Conservation (phyloP, 148 eudicot genomes). For the Pouteria glomerata region DNA sequence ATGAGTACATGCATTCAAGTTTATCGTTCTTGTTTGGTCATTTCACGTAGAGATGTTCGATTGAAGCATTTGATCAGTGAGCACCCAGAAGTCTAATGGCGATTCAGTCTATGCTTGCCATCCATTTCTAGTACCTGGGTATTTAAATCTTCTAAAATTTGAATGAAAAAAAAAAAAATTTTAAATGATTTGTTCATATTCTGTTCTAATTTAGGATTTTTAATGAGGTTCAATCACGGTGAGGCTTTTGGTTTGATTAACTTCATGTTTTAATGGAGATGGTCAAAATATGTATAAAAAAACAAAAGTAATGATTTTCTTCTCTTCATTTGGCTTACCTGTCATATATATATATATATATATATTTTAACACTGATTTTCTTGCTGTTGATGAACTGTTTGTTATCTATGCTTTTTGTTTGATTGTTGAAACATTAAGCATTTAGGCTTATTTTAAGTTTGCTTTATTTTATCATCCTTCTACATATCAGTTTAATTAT, state of each 20-base stretch:
- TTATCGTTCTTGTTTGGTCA: slow-evolving; percentile 6
- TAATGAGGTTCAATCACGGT: neutral
- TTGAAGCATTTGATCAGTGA: neutral
- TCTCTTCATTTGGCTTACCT: neutral
- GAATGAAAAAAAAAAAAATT: neutral
- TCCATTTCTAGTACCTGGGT: neutral
- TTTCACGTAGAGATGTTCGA: neutral
- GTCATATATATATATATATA: no score
- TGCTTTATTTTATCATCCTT: neutral
- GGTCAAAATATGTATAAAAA: neutral
- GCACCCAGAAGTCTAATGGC: slow-evolving; percentile 14
- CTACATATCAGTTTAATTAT: neutral
- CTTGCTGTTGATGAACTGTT: neutral
- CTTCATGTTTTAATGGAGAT: neutral
- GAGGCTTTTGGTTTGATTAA: neutral
- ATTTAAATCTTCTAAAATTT: neutral
- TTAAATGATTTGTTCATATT: neutral
- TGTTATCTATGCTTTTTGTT: neutral
- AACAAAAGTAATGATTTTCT: neutral
- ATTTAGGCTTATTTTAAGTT: neutral
- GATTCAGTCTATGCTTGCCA: neutral
- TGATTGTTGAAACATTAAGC: neutral
- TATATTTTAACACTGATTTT: neutral
- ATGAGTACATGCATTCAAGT: neutral
- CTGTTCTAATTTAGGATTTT: neutral